Conservation (phyloP, 2,329 filamentous ascomycete species). For the Cordyceps javanica region DNA sequence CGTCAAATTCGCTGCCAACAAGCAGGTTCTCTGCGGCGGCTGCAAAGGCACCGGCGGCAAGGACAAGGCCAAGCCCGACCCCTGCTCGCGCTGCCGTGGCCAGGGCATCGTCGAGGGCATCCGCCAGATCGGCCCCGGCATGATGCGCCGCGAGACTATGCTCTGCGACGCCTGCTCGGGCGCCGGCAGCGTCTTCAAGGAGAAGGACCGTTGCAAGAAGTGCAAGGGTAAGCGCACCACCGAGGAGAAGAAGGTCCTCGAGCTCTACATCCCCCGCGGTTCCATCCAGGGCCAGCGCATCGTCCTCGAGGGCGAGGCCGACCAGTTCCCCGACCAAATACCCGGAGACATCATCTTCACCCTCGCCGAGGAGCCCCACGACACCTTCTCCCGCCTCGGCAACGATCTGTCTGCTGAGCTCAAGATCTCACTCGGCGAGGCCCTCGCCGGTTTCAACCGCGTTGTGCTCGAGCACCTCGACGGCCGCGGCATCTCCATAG, state of each 20-base stretch:
- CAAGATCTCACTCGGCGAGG: constrained; percentile 74
- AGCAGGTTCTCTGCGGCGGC: constrained; percentile 79
- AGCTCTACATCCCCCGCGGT: constrained; percentile 91
- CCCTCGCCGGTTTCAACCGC: constrained; percentile 81
- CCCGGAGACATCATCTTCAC: constrained; percentile 93
- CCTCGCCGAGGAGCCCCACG: constrained; percentile 74
- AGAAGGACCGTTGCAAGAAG: constrained; percentile 98
- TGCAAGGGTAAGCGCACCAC: constrained; percentile 89
- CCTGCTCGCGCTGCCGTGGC: constrained; percentile 81
- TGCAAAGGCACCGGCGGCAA: constrained; percentile 91
- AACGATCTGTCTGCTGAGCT: constrained; percentile 79
- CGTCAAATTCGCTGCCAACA: constrained; percentile 91
- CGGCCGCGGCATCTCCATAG: constrained; percentile 78
- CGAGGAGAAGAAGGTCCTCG: constrained; percentile 86
- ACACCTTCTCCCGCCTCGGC: constrained; percentile 74
- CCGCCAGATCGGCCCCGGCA: constrained; percentile 77
- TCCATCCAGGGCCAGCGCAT: constrained; percentile 85
- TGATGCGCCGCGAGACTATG: constrained; percentile 75
- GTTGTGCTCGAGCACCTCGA: constrained; percentile 91
- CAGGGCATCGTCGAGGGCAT: constrained; percentile 70
- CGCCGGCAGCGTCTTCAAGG: constrained; percentile 79
- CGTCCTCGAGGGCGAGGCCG: constrained; percentile 85
- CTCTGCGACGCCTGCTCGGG: constrained; percentile 79
- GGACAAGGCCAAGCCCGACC: constrained; percentile 78
- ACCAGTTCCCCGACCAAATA: constrained; percentile 81